phyloP scores from a whole-genome alignment of 2,329 filamentous ascomycete species.

The Xylariaceae sp. region DNA sequence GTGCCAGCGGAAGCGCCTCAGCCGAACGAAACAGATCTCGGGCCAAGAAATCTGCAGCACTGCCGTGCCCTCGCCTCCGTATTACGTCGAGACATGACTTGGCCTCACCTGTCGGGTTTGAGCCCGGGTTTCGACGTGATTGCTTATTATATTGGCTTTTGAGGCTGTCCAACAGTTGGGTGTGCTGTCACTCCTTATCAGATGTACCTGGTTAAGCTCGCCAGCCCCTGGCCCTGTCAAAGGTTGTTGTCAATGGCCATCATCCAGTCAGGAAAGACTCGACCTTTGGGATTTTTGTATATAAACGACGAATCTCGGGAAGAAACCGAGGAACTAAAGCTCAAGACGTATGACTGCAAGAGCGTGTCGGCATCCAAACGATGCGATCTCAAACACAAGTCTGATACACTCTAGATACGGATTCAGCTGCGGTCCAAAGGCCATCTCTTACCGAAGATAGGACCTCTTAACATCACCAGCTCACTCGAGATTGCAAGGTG shows the following conservation, averaged over 20 bases:
- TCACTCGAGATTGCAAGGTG: too few relatives aligned
- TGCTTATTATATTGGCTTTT: conserved; percentile 2
- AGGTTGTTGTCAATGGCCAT: too few relatives aligned
- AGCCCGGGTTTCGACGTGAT: conserved; percentile 1
- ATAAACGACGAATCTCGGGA: neutral
- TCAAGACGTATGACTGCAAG: neutral
- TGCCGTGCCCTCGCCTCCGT: neutral
- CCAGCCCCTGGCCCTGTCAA: neutral
- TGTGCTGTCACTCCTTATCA: neutral
- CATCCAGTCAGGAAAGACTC: too few relatives aligned
- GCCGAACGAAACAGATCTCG: conserved; percentile 14
- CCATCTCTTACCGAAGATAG: neutral
- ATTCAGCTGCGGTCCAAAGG: conserved; percentile 8
- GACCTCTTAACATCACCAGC: too few relatives aligned
- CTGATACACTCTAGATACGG: conserved; percentile 2
- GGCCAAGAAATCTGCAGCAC: conserved; percentile 13
- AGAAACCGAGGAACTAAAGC: neutral
- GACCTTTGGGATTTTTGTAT: too few relatives aligned
- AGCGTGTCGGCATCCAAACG: conserved; percentile 2
- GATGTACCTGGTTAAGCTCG: neutral
- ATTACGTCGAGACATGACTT: conserved; percentile 13
- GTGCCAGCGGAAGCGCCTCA: conserved; percentile 4
- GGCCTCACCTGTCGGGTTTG: conserved; percentile 1
- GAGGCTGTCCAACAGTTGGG: conserved; percentile 4
- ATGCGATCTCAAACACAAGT: conserved; percentile 9